Evolutionary conservation across 108 stramenopile species (phyloP).

Genomic region (Fragilaria radians): DNA sequence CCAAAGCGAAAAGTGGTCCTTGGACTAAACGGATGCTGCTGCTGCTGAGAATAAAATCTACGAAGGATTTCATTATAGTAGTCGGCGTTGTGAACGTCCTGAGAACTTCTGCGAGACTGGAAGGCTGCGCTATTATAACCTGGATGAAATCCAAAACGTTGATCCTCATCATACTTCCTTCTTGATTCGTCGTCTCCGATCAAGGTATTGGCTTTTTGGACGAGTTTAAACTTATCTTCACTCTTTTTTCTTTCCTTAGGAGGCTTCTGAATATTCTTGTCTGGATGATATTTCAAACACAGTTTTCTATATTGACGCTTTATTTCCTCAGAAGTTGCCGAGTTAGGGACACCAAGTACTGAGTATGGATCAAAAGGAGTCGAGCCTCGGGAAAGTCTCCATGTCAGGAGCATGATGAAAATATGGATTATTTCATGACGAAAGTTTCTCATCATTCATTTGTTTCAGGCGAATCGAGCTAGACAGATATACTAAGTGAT

Average conservation of each 20-base stretch:
- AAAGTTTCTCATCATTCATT: no score
- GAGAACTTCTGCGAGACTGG: neutral
- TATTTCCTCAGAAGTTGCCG: constrained; percentile 47
- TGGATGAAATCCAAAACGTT: neutral
- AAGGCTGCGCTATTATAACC: no score
- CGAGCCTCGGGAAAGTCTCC: no score
- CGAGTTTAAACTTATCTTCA: constrained; percentile 61
- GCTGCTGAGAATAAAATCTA: neutral
- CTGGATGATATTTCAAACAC: constrained; percentile 69
- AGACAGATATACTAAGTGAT: no score
- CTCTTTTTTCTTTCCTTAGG: constrained; percentile 21
- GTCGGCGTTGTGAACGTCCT: neutral
- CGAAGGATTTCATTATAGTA: neutral
- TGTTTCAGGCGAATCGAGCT: no score
- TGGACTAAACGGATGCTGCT: no score
- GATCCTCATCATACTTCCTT: constrained; percentile 25
- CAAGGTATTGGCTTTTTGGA: constrained; percentile 62
- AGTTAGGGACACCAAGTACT: constrained; percentile 34
- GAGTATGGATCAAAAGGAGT: constrained; percentile 57
- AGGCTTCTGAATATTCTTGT: constrained; percentile 44
- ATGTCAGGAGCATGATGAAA: no score
- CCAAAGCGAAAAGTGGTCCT: constrained; percentile 9
- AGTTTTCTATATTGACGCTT: constrained; percentile 46
- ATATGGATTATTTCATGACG: no score
- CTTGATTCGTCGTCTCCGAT: constrained; percentile 55